Evolutionary conservation across 306 rosid species (phyloP).

Genomic region (Vigna nakashimae): DNA sequence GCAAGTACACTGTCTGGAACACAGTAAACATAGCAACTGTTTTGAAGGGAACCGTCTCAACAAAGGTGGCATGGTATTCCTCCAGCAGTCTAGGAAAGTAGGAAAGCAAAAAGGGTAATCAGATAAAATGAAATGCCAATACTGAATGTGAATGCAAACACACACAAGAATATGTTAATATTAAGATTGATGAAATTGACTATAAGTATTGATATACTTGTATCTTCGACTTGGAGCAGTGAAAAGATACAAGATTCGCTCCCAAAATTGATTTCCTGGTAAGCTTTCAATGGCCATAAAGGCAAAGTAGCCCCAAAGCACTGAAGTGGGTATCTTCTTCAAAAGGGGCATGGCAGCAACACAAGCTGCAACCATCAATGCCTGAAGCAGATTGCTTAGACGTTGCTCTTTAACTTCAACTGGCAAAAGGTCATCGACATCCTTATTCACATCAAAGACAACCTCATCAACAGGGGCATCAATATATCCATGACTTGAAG

Average conservation of each 20-base stretch:
- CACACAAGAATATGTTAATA: neutral
- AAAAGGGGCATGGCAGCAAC: conserved; percentile 95
- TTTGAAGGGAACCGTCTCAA: conserved; percentile 91
- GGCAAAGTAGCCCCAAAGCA: conserved; percentile 98
- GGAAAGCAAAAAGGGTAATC: conserved; percentile 51
- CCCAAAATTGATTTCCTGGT: conserved; percentile 99
- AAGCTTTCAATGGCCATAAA: conserved; percentile 98
- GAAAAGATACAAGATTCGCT: conserved; percentile 87
- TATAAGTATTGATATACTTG: conserved; percentile 61
- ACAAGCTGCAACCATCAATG: conserved; percentile 81
- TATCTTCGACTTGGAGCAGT: conserved; percentile 96
- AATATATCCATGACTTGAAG: conserved; percentile 77
- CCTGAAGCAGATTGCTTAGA: conserved; percentile 89
- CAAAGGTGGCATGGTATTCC: conserved; percentile 77
- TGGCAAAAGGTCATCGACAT: conserved; percentile 89
- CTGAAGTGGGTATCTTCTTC: conserved; percentile 92
- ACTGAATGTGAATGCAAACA: neutral
- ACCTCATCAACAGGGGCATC: conserved; percentile 92
- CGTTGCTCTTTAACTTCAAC: conserved; percentile 96
- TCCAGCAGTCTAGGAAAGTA: conserved; percentile 73
- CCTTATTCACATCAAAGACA: conserved; percentile 86
- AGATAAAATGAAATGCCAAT: conserved; percentile 41
- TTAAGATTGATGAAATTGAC: conserved; percentile 15
- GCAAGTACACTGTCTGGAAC: conserved; percentile 89
- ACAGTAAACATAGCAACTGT: conserved; percentile 76